Evolutionary conservation across 495 filamentous ascomycete species (phyloP).

Genomic region (Penicillium goetzii): DNA sequence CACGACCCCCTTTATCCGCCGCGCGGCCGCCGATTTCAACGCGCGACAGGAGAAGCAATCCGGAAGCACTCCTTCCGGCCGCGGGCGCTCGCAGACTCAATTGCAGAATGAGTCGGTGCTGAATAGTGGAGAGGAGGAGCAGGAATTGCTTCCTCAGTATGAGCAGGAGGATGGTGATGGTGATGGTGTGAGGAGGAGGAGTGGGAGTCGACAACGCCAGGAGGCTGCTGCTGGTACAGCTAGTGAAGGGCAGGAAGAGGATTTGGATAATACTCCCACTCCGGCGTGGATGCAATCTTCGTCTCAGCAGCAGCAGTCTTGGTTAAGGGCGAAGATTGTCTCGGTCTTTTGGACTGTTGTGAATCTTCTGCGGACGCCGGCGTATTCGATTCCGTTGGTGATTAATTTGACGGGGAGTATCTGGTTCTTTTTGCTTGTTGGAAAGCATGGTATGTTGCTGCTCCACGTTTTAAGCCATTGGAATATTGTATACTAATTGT

Average conservation of each 20-base stretch:
- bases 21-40: conserved; percentile 62
- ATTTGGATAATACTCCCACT: conserved; percentile 30
- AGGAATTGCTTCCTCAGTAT: conserved; percentile 28
- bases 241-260: conserved; percentile 12
- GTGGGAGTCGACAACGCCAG: conserved; percentile 20
- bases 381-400: conserved; percentile 82
- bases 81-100: conserved; percentile 20
- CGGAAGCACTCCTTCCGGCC: conserved; percentile 8
- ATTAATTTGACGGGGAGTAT: conserved; percentile 93
- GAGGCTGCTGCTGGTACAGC: background rate
- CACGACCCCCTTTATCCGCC: conserved; percentile 62
- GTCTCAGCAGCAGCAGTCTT: conserved; percentile 31
- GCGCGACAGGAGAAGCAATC: conserved; percentile 47
- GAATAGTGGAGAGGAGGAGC: conserved; percentile 18
- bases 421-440: conserved; percentile 97
- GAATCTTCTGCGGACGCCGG: conserved; percentile 78
- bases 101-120: background rate
- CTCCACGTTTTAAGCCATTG: background rate
- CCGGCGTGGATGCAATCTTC: conserved; percentile 32
- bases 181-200: conserved; percentile 24
- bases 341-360: conserved; percentile 69
- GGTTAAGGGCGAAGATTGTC: conserved; percentile 57
- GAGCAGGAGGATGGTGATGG: conserved; percentile 16
- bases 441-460: conserved; percentile 73
- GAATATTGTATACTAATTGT: background rate